Percentiles rank a stretch among this genome's conserved stretches.
phyloP scores from a whole-genome alignment of 2,329 filamentous ascomycete species.

The Emergomyces pasteurianus region DNA sequence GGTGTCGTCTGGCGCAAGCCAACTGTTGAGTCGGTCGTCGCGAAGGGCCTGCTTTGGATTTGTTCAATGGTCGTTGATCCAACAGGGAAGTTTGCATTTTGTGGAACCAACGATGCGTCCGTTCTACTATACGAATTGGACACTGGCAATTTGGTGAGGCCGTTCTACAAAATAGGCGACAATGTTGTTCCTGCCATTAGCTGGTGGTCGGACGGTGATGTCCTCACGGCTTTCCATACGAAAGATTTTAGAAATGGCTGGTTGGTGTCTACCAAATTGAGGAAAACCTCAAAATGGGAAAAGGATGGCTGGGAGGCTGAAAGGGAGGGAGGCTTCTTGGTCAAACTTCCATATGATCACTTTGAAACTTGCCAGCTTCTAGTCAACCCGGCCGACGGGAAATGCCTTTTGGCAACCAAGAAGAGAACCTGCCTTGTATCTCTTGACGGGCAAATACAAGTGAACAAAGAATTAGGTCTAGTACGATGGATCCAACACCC shows the following conservation, averaged over 20 bases:
- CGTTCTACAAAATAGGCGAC: conserved; percentile 20
- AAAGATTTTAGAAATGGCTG: conserved; percentile 14
- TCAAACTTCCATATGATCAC: conserved; percentile 12
- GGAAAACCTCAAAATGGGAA: not conserved
- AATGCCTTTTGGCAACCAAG: conserved; percentile 22
- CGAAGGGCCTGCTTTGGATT: conserved; percentile 19
- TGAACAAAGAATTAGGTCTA: conserved; percentile 6
- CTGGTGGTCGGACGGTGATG: conserved; percentile 15
- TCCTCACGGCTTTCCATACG: conserved; percentile 19
- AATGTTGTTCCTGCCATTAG: conserved; percentile 17
- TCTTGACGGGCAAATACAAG: conserved; percentile 15
- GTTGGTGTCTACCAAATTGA: not conserved
- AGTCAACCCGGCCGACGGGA: conserved; percentile 13
- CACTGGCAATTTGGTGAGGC: conserved; percentile 14
- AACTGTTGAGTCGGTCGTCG: conserved; percentile 11
- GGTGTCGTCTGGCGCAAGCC: not conserved
- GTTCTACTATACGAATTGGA: conserved; percentile 21
- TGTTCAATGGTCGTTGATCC: conserved; percentile 19
- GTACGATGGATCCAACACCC: conserved; percentile 17
- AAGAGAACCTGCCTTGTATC: conserved; percentile 22
- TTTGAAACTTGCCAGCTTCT: conserved; percentile 7
- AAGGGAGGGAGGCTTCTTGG: conserved; percentile 15
- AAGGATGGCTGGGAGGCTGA: not conserved
- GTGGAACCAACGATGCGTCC: conserved; percentile 27
- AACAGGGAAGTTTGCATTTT: conserved; percentile 19